A percentile compares a stretch with the other conserved stretches of the same genome.
These are phyloP conservation scores for Leptographium radiaticola DNA, from an alignment of 2,329 filamentous ascomycete genomes.

Conservation along the genomic window DNA sequence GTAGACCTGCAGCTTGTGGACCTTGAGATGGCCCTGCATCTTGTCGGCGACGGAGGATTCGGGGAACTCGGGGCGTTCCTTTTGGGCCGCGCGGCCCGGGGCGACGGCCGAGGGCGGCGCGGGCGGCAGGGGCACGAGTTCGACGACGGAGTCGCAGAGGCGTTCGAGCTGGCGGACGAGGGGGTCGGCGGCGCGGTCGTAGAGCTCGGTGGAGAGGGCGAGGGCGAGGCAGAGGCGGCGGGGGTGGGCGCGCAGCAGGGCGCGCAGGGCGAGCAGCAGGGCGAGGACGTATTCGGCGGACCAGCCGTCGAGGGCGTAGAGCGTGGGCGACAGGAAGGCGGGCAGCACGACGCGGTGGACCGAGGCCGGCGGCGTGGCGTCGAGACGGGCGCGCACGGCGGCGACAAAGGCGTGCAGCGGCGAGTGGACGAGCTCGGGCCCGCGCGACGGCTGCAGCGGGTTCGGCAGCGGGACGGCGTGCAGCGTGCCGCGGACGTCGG, in stretches of 20 bases:
- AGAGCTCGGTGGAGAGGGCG: slow-evolving; percentile 68
- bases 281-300: slow-evolving; percentile 62
- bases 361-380: slow-evolving; percentile 40
- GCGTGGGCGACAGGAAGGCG: slow-evolving; percentile 69
- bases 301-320: slow-evolving; percentile 59
- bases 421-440: slow-evolving; percentile 20
- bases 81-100: slow-evolving; percentile 15
- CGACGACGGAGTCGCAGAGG: slow-evolving; percentile 60
- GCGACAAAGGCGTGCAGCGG: slow-evolving; percentile 53
- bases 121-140: slow-evolving; percentile 62
- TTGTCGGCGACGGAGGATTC: slow-evolving; percentile 45
- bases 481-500: slow-evolving; percentile 36
- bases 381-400: slow-evolving; percentile 41
- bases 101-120: slow-evolving; percentile 21
- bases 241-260: slow-evolving; percentile 56
- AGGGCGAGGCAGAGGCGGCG: slow-evolving; percentile 57
- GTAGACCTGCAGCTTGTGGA: slow-evolving; percentile 71
- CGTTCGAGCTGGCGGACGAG: slow-evolving; percentile 78
- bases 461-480: slow-evolving; percentile 36
- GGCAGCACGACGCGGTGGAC: slow-evolving; percentile 81
- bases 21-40: slow-evolving; percentile 72
- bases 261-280: slow-evolving; percentile 68
- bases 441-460: slow-evolving; percentile 18
- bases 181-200: slow-evolving; percentile 55
- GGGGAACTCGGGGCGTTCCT: slow-evolving; percentile 2